Evolutionary conservation across 1,284 basidiomycete species (phyloP), one percentile per base, ranked within the genome.

Genomic region (Ustilago crameri): DNA sequence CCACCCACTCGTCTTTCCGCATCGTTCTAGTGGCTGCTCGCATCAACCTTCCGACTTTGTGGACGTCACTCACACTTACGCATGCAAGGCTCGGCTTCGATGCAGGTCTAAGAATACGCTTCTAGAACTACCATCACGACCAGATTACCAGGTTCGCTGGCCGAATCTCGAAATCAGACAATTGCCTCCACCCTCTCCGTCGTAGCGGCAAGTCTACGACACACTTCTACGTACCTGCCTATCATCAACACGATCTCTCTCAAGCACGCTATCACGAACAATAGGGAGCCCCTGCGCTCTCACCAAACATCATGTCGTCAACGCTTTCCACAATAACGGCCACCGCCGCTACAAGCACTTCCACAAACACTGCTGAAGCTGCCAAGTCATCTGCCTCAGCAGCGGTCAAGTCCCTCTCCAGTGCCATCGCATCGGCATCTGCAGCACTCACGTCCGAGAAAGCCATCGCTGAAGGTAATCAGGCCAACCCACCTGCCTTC

Each of bases 401-500:
- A 0, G 79, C 79, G 7, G 60, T 73, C 2, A 41, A 65, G 18
- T 78, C 77, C 3, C 54, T 78, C 12, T 78, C 75, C 23, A 52
- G 63, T 37, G 70, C 68, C 30, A 74, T 80, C 42, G 57, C 68
- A 10, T 80, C 79, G 0, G 79, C 79, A 3, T 72, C 71, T 15
- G 67, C 67, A 3, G 79, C 79, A 3, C 67, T 80, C 40, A 30
- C 59, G 14, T 74, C 76, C n/a, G 77, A 79, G 56, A 58, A 51
- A 20, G 54, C 61, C 42, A 52, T 79, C 43, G 76, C 70, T 12
- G 34, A 58, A 23, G 77, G 77, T 20, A 58, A 64, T 34, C 44
- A 53, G 26, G 51, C 56, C 44, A 76, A 77, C 20, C 83, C 83
- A 5, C 69, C 76, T 2, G 74, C 46, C n/a, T 86, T 84, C 82